Evolutionary conservation across 345 rosid genomes (phyloP), one percentile per base, ranked within the genome.

Genomic region (Aurinia saxatilis): DNA sequence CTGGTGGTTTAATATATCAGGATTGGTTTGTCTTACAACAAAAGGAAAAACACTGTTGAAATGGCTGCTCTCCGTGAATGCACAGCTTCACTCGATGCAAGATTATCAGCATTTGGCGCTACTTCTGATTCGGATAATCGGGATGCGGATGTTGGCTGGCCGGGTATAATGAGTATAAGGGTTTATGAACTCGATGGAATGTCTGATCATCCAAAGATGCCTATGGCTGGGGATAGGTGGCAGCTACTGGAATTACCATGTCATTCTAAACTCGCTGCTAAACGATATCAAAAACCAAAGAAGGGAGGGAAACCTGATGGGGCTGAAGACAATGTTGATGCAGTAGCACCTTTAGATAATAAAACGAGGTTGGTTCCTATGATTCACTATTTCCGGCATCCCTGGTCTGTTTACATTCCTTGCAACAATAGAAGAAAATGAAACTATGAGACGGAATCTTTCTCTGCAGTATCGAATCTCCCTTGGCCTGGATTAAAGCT

Each of bases 21-120:
- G 85, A 87, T 93, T 87, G 99, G 99, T 4, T 85, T 93, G 74
- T 89, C 99, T 47, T 93, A 89, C 70, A 93, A 87, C 84, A 93
- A 90, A 74, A 71, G 90, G 77, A 93, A 93, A 75, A 93, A 93
- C 72, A 81, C 82, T 57, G 79, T 89, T 41, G 99, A 93, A 75
- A 73, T 93, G 82, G 99, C 97, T n/a, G 96, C 85, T 57, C 67
- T 89, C 48, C 82, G 97, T 44, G 93, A 81, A 50, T 87, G 88
- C 77, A 93, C 99, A 12, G 85, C 91, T 27, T 66, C 75, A 15
- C 82, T 79, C 9, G 97, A 84, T 76, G 80, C 83, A 61, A 85
- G 65, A 30, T 50, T 74, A 62, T 76, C 84, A 23, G 65, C 79
- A 69, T 55, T 70, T 48, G 79, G 73, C 72, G 68, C 76, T 66